Evolutionary conservation across 176 grass and related monocot genomes (phyloP).

Genomic region (Chrysopogon serrulatus): DNA sequence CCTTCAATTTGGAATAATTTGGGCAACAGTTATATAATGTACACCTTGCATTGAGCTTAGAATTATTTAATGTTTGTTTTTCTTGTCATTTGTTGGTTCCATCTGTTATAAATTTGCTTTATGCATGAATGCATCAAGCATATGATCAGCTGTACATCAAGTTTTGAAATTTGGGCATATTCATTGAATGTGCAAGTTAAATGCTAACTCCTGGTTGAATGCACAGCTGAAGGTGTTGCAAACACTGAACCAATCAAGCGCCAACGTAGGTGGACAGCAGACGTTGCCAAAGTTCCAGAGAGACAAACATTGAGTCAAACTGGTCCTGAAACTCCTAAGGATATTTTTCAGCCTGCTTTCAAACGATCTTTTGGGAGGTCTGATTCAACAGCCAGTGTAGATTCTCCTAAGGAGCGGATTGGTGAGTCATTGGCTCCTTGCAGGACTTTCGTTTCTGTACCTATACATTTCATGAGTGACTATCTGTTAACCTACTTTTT

Average conservation of each 20-base stretch:
- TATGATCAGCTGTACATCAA: neutral
- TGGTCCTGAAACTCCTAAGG: slow-evolving; percentile 53
- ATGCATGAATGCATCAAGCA: neutral
- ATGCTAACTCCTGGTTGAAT: slow-evolving; percentile 20
- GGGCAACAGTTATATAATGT: neutral
- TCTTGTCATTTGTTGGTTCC: neutral
- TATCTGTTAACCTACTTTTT: neutral
- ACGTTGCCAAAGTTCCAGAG: slow-evolving; percentile 59
- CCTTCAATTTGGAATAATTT: neutral
- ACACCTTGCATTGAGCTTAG: neutral
- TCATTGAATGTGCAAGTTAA: neutral
- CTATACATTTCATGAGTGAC: neutral
- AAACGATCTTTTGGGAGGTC: slow-evolving; percentile 64
- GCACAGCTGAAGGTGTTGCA: slow-evolving; percentile 46
- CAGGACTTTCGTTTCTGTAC: neutral
- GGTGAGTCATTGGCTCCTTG: slow-evolving; percentile 41
- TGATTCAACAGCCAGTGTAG: slow-evolving; percentile 63
- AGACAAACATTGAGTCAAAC: slow-evolving; percentile 39
- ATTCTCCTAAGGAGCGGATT: slow-evolving; percentile 74
- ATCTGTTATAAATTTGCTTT: neutral
- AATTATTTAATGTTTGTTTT: neutral
- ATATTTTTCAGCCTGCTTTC: slow-evolving; percentile 44
- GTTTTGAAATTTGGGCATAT: neutral
- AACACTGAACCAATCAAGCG: slow-evolving; percentile 70
- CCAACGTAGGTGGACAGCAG: slow-evolving; percentile 76